Evolutionary conservation across 257 asterid species (phyloP), one percentile per base, ranked within the genome.

Genomic region (Salvia rosmarinus): DNA sequence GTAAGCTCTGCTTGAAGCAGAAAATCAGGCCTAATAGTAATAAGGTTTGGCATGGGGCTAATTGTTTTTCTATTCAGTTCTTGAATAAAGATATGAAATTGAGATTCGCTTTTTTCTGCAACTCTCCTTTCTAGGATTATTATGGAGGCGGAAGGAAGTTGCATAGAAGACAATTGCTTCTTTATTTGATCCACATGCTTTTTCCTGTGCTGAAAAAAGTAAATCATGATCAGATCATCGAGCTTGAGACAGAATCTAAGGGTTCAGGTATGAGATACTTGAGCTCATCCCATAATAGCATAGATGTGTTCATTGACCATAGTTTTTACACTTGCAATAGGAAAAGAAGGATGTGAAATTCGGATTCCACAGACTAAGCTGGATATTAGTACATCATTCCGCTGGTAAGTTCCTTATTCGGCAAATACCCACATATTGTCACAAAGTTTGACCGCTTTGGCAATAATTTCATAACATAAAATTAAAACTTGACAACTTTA

Each of bases 141-240:
- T 67, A 60, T 60, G 78, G 85, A 73, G 91, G 78, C 50, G 87
- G 79, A 83, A 83, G 74, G 78, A 85, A 82, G 81, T 79, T 80
- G 68, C 88, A 77, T 71, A 85, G 80, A 75, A 81, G 77, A 49
- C 86, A 83, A 35, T 72, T 90, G 76, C 92, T 95, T 79, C 85
- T 81, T 47, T 89, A 95, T 85, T 83, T 90, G 75, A 82, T 90
- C 56, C 73, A 73, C 79, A 68, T 72, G 85, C 97, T 95, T 78
- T 91, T 88, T 83, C 98, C 99, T 0, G 86, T 88, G 61, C 87
- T 95, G 74, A 86, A 85, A 74, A 87, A 83, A 78, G 49, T 91
- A 17, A 95, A 89, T 76, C 77, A 20, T 73, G 90, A 85, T 50
- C 98, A 91, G 82, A 69, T 43, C 75, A 52, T 73, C 56, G 98